Conservation (phyloP, 2,329 filamentous ascomycete genomes). For the Colletotrichum sp. region DNA sequence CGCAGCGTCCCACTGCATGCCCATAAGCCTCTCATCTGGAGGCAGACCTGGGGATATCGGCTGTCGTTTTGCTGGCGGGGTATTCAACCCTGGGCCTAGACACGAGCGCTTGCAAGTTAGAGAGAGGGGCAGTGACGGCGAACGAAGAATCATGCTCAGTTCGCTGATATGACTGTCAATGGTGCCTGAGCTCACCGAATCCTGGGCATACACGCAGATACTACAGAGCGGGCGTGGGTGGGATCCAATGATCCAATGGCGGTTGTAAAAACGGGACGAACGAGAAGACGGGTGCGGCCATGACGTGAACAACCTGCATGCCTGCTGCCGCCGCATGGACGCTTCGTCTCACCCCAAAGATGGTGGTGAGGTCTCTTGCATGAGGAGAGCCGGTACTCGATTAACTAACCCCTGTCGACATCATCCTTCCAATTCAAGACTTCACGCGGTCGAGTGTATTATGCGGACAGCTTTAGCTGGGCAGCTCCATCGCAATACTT, state of each 20-base stretch:
- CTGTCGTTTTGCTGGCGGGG: conserved; percentile 12
- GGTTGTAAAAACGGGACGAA: conserved; percentile 1
- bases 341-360: conserved; percentile 1
- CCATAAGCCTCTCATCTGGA: neutral
- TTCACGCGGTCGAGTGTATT: neutral
- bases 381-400: neutral
- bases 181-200: conserved; percentile 10
- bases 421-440: neutral
- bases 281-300: neutral
- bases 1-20: neutral
- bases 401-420: neutral
- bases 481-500: neutral
- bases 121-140: neutral
- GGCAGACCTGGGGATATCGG: neutral
- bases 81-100: neutral
- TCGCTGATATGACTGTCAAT: neutral
- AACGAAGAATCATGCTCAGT: neutral
- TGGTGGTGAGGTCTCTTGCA: conserved; percentile 3
- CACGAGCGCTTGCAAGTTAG: neutral
- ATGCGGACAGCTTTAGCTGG: neutral
- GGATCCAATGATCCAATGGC: neutral
- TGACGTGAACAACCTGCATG: conserved; percentile 1
- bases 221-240: neutral
- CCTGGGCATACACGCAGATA: conserved; percentile 15
- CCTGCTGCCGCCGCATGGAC: neutral